These are phyloP conservation scores for Pseudogymnoascus sp. DNA, from an alignment of 2,329 filamentous ascomycete genomes.

Conservation along the genomic window DNA sequence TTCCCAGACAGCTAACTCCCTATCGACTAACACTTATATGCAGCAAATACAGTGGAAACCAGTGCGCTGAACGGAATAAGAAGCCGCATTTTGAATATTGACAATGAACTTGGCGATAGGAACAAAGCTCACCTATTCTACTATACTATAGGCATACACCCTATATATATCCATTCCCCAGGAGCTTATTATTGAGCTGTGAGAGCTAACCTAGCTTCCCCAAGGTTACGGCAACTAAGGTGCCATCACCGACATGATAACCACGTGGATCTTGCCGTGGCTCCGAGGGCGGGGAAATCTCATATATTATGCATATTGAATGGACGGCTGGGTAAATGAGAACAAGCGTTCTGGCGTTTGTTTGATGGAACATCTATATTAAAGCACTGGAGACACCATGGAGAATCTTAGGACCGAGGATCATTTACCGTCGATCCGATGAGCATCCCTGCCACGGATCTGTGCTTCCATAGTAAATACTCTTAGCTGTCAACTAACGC, in stretches of 20 bases:
- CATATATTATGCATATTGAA: constrained; percentile 1
- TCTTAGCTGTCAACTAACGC: not conserved
- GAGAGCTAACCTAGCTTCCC: not conserved
- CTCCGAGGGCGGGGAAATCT: not conserved
- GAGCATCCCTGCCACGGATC: not conserved
- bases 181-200: not conserved
- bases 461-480: constrained; percentile 4
- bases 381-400: not conserved
- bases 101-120: not conserved
- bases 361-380: constrained; percentile 9
- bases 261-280: not conserved
- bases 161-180: not conserved
- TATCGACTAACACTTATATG: not conserved
- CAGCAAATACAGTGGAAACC: constrained; percentile 8
- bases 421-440: constrained; percentile 8
- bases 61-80: not conserved
- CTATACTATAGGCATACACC: not conserved
- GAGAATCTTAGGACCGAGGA: constrained; percentile 5
- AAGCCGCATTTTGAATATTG: constrained; percentile 4
- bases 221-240: not conserved
- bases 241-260: not conserved
- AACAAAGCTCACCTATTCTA: not conserved
- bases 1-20: not conserved
- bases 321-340: not conserved
- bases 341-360: not conserved